Evolutionary conservation across 306 rosid species (phyloP), one percentile per base, ranked within the genome.

Genomic region (Cucumis melo): DNA sequence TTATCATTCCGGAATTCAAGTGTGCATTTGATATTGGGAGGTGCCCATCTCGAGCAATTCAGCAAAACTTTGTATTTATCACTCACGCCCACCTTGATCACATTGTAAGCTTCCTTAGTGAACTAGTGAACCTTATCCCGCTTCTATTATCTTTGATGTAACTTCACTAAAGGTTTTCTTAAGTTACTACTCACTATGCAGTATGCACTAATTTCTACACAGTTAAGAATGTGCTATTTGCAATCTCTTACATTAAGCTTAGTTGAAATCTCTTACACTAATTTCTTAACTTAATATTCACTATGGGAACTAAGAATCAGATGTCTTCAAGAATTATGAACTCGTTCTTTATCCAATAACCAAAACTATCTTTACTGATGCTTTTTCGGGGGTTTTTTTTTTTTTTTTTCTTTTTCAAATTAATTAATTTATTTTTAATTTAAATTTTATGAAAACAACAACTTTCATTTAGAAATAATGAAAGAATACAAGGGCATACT

Each of bases 41-140:
- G 81, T 90, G 93, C 68, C 97, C 98, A 19, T 41, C 86, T 7
- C 86, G 97, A 77, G 96, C 98, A 4, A 89, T 90, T 86, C 94
- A 94, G 38, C 98, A 91, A 66, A 91, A 92, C 51, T 91, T 90
- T 50, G 80, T 91, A 23, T 94, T 87, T 50, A 89, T 94, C 64
- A 94, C 98, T 84, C 96, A 94, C 83, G 98, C 93, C 79, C 98
- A 94, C 80, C 97, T 94, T 80, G 98, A 94, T 80, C 98, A 91
- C 84, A 94, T 94, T 91, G 98, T 94, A 85, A 84, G 95, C 76
- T 85, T 17, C 76, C 8, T 44, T 41, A 7, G 15, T 59, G 21
- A 71, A 71, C 41, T 11, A 71, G 0, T 15, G 23, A 71, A 48
- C 15, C 58, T 23, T 48, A 24, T 71, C 75, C 75, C 23, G 15